These are phyloP conservation scores for Leucogyrophana mollusca DNA, from an alignment of 768 basidiomycete genomes.

Conservation along the genomic window DNA sequence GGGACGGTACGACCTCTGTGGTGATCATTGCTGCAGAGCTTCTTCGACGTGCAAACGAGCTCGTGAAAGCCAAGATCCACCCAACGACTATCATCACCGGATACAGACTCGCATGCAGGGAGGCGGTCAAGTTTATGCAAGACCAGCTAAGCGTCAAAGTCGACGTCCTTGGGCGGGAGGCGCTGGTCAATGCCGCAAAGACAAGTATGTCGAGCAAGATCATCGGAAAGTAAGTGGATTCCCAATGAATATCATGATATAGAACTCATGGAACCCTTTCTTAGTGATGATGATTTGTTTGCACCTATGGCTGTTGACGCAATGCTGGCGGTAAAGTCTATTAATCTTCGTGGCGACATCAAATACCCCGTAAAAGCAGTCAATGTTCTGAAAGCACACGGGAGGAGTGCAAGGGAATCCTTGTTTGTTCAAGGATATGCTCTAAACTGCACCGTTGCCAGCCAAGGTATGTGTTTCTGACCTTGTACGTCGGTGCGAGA, in stretches of 20 bases:
- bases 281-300: conserved; percentile 94
- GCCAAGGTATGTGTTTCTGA: conserved; percentile 73
- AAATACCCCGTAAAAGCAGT: conserved; percentile 99
- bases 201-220: conserved; percentile 99
- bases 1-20: conserved; percentile 98
- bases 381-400: conserved; percentile 97
- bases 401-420: conserved; percentile 92
- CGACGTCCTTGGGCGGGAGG: conserved; percentile 87
- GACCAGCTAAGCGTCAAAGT: conserved; percentile 96
- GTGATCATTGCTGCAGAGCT: conserved; percentile 98
- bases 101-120: conserved; percentile 93
- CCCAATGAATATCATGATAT: background rate
- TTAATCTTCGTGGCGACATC: conserved; percentile 90
- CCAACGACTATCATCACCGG: conserved; percentile 99
- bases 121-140: conserved; percentile 97
- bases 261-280: background rate
- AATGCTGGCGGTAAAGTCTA: conserved; percentile 95
- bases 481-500: background rate
- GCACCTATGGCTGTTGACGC: conserved; percentile 99
- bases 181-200: conserved; percentile 93
- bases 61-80: conserved; percentile 97
- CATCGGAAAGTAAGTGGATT: conserved; percentile 82
- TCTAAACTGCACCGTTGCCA: conserved; percentile 96
- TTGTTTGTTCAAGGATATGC: conserved; percentile 95
- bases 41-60: conserved; percentile 92